Base-by-base conservation (phyloP, 2,329 filamentous ascomycete species). In the Penicillium sp. region DNA sequence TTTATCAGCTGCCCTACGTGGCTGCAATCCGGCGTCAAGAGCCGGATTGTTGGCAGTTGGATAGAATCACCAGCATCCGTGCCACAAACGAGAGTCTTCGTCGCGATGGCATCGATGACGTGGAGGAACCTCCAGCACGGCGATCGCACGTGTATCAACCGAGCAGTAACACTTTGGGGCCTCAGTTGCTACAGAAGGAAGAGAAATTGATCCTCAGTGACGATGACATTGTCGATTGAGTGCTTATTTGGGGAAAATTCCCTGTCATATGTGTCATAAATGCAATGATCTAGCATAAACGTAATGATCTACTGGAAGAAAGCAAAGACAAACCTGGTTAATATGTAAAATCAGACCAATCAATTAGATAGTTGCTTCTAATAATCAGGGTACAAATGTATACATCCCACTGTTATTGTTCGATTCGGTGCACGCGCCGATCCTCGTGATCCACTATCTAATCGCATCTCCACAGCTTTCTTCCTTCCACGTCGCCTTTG, bases 1-100 rank as follows among this genome's bases (percentile, higher is more conserved):
- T 97, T 23, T 90, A 97, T 61, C 85, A 91, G 8, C 80, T 99
- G 0, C 94, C 94, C 0, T 97, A 96, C 71, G 85, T 94, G 79
- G 80, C 86, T 1, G 81, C 84, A 47, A 89, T 97, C 36, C 57
- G 66, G 72, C 62, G 66, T 52, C 65, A 66, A 52, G 56, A 61
- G 43, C 47, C 71, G 39, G 68, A 76, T 23, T 72, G 81, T 2
- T 78, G 77, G 47, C 84, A 87, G 18, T 78, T 92, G 8, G 84
- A 88, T 51, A 86, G 82, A 64, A 81, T 95, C 7, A 86, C 86
- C 0, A 46, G 80, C 81, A 2, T 89, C 91, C 62, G 45, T 2
- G 35, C 51, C 2, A 30, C 29, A 38, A 47, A 36, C 27, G 39
- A 50, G n/a, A 58, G 46, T 42, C 50, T 34, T 13, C 36, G 59